Evolutionary conservation across 495 filamentous ascomycete species (phyloP), one percentile per base, ranked within the genome.

Genomic region (Pseudomonodictys pantanalensis): DNA sequence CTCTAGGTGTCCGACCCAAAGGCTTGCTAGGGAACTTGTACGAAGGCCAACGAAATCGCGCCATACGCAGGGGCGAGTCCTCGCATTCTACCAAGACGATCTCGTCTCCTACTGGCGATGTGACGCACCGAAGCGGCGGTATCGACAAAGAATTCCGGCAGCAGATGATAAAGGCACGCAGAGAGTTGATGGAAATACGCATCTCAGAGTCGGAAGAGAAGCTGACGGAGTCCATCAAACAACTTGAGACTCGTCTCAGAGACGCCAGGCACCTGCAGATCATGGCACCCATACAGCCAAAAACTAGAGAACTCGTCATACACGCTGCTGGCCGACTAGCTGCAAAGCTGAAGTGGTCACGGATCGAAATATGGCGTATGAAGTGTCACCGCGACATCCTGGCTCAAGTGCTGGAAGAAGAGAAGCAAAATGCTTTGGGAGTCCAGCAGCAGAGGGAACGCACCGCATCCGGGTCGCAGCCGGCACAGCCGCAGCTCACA

Each of bases 251-350:
- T 20, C 85, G 93, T 42, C 73, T 97, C 30, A 79, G 92, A 58
- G 96, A 97, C 73, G 90, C 92, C n/a, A 84, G 92, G 26, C 93
- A 99, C 72, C 77, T 99, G 22, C 83, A 91, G 48, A 83, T 99
- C 38, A 74, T 96, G 9, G 90, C 92, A 2, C 93, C 93, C 0
- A 89, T 97, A 44, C 86, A 93, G 63, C 81, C 85, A 1, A 89
- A 89, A 67, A 92, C 91, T 5, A 78, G 93, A 51, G 93, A 97
- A 66, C 81, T 89, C 26, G 83, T 97, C 53, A 80, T 97, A 22
- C 78, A 90, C 64, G 86, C 90, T 29, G 95, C 93, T 12, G 91
- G 85, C 2, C 83, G 87, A 10, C 86, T 96, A 75, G 83, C 92
- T 23, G 91, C 91, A 5, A 92, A 93, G 65, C 76, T 97, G 33